Evolutionary conservation across 2,329 filamentous ascomycete species (phyloP).

Genomic region (Aspergillaceae sp.): DNA sequence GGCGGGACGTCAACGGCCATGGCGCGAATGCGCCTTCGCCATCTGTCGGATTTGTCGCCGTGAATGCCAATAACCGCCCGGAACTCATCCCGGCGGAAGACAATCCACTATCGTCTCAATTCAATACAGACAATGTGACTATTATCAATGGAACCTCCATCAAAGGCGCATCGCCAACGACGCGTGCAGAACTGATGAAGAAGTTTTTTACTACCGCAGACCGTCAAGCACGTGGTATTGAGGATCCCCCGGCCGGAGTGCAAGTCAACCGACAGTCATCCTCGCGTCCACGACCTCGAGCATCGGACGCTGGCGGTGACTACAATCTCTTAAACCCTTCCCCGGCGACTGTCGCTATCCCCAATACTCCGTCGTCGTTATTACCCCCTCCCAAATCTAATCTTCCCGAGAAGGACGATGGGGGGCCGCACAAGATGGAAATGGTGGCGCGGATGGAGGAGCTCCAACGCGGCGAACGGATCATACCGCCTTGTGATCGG

Average conservation of each 20-base stretch:
- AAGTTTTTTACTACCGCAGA: conserved; percentile 56
- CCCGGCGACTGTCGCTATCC: conserved; percentile 45
- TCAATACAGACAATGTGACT: conserved; percentile 38
- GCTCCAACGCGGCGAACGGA: conserved; percentile 61
- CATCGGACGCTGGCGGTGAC: conserved; percentile 26
- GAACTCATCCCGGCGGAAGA: conserved; percentile 27
- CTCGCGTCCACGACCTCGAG: conserved; percentile 24
- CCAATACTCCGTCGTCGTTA: conserved; percentile 46
- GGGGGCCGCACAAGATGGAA: conserved; percentile 52
- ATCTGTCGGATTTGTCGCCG: conserved; percentile 48
- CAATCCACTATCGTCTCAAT: conserved; percentile 25
- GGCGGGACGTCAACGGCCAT: conserved; percentile 29
- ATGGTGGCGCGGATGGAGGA: conserved; percentile 71
- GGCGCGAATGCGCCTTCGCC: conserved; percentile 36
- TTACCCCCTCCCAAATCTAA: conserved; percentile 41
- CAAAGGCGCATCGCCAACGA: conserved; percentile 48
- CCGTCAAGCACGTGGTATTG: conserved; percentile 36
- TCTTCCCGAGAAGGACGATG: conserved; percentile 46
- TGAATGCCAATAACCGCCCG: conserved; percentile 44
- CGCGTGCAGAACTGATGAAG: conserved; percentile 52
- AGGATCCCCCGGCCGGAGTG: conserved; percentile 11
- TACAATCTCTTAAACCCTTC: conserved; percentile 33
- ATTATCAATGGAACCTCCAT: conserved; percentile 41
- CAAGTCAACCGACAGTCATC: conserved; percentile 19
- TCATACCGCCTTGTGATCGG: conserved; percentile 75